Base-by-base conservation (phyloP, 441 rosid species). In the Brassica balearica region DNA sequence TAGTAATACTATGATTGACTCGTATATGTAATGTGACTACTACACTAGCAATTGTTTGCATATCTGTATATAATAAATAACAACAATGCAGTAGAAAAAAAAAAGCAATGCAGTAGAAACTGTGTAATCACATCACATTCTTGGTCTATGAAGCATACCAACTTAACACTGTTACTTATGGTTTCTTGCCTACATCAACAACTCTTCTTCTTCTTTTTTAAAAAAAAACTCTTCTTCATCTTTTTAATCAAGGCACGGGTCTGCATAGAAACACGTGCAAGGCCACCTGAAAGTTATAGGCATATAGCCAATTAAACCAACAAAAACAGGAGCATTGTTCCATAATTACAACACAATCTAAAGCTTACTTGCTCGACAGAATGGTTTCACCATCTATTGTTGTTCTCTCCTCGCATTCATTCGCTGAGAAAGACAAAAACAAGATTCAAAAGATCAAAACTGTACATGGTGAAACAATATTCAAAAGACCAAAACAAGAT, bases 341-440 rank as follows among this genome's bases (percentile, higher is more conserved):
- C 15, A 46, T 46, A 46, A 12, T 3, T 46, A 36, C 43, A 11
- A 46, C 6, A 46, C 14, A 46, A 1, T 11, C 55, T 11, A 46
- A 46, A 46, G 15, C 55, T 46, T 76, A 89, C 98, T 84, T 86
- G 98, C 97, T 89, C 32, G 97, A 87, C 85, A 84, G 80, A 84
- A 93, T 87, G 43, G 85, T 86, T 83, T 91, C 91, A 14, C 72
- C 84, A 76, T 84, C 90, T 62, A 91, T 83, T 1, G 80, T 81
- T 17, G 77, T 75, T 78, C 71, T 81, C 81, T 84, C 91, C 6
- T 93, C 90, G 75, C 82, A 93, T 70, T 88, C 48, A 68, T 87
- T 79, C 5, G 81, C 96, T 93, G 86, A 36, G 76, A 82, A 67
- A 77, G 72, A 8, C 71, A 29, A 29, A 29, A 29, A 25, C 27